Conservation (phyloP, 805 yeast species). For the Zygoascus biomembranicola region DNA sequence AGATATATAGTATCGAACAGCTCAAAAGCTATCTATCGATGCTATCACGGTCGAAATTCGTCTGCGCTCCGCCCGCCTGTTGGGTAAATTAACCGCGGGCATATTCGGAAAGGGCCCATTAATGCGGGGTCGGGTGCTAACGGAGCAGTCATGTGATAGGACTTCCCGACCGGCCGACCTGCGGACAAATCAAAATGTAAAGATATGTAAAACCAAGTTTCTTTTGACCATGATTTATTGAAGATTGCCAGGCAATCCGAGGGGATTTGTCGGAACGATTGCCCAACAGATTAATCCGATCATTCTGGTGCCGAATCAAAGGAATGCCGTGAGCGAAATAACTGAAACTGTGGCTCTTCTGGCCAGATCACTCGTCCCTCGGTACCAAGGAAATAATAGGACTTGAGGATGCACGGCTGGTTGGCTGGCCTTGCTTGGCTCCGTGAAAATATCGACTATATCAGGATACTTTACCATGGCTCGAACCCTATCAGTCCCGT, state of each 20-base stretch:
- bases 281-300: not conserved
- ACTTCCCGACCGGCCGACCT: not conserved
- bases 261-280: not conserved
- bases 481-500: too few relatives aligned
- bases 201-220: not conserved
- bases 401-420: too few relatives aligned
- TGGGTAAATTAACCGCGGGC: not conserved
- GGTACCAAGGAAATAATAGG: too few relatives aligned
- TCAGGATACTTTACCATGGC: too few relatives aligned
- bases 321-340: too few relatives aligned
- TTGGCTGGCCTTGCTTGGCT: too few relatives aligned
- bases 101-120: not conserved
- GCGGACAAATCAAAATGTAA: not conserved
- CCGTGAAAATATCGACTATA: too few relatives aligned
- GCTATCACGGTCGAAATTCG: not conserved
- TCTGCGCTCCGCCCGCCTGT: not conserved
- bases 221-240: not conserved
- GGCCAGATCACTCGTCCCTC: too few relatives aligned
- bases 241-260: not conserved
- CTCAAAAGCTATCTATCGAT: too few relatives aligned
- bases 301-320: not conserved
- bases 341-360: too few relatives aligned
- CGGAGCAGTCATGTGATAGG: not conserved
- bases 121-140: not conserved
- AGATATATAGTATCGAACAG: not conserved